A percentile compares a stretch with the other conserved stretches of the same genome.
Conservation (phyloP, 306 rosid species). For the Dalbergia oliveri region DNA sequence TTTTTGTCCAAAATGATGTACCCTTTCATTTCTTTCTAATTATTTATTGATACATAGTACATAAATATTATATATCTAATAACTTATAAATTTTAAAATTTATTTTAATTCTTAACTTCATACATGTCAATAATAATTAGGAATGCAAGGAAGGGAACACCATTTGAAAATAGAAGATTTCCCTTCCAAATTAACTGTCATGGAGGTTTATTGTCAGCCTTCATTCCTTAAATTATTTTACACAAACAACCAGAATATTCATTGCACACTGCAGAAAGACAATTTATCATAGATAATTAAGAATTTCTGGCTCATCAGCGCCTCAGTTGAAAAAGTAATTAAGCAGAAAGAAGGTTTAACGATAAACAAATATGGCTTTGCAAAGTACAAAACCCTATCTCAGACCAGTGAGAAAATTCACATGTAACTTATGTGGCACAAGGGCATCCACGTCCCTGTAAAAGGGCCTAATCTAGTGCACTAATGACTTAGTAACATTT, state of each 20-base stretch:
- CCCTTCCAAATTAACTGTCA: background rate
- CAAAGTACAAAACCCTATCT: conserved; percentile 27
- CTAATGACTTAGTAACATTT: conserved; percentile 9
- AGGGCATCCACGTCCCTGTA: conserved; percentile 41
- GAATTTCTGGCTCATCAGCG: conserved; percentile 3
- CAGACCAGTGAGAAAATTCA: conserved; percentile 49
- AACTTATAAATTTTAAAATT: too few relatives aligned
- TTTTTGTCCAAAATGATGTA: too few relatives aligned
- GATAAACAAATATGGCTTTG: conserved; percentile 33
- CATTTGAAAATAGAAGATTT: too few relatives aligned
- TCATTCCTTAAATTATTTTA: background rate
- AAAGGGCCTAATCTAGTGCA: conserved; percentile 27
- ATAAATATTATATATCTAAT: too few relatives aligned
- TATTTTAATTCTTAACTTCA: too few relatives aligned
- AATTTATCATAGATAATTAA: conserved; percentile 4
- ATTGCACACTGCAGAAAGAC: conserved; percentile 29
- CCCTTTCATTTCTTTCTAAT: too few relatives aligned
- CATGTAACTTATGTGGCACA: conserved; percentile 16
- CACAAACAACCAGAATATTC: conserved; percentile 29
- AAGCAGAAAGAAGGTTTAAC: conserved; percentile 20
- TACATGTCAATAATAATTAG: too few relatives aligned
- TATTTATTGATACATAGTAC: too few relatives aligned
- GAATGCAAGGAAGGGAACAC: too few relatives aligned
- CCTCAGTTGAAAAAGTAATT: conserved; percentile 5
- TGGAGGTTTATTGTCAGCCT: conserved; percentile 8